Base-by-base conservation (phyloP, 106 monocot species). In the Allium fistulosum region DNA sequence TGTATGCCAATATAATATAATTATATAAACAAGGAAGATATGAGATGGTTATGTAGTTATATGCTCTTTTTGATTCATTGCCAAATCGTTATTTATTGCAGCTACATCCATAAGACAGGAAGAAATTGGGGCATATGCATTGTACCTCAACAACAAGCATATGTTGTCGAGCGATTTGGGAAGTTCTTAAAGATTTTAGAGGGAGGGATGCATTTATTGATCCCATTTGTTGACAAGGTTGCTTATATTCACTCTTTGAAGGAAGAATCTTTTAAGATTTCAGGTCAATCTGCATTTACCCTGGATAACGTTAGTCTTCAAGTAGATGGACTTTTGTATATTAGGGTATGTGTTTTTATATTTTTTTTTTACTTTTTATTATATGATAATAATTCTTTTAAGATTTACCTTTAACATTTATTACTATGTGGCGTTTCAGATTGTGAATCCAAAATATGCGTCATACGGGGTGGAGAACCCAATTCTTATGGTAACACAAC, bases 181-280 rank as follows among this genome's bases (percentile, higher is more conserved):
- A 90, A 84, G 83, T 90, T 86, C 65, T 51, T 79, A 26, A 81
- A 74, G 64, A 90, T 86, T 48, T 80, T 90, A 10, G 83, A 66
- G 47, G 81, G 83, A 14, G 90, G 90, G 22, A 81, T 90, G 37
- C 86, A 90, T 57, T 76, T 90, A 15, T 78, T 90, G 14, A 66
- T 90, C 53, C 90, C 90, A 9, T 4, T 86, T 0, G 86, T 92
- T 7, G 96, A 92, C 63, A 80, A 86, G 22, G 88, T 97, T 65
- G 96, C 96, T 2, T 97, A 97, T 63, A 89, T 92, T 3, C 96
- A 97, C 72, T 89, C 96, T 10, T 91, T 97, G 63, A 97, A 97
- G 82, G 97, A 97, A 76, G 89, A 97, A 79, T 82, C 91, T 37
- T 89, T 97, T 26, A 84, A 84, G 16, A 92, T 97, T 47, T 88